Evolutionary conservation across 2,329 filamentous ascomycete genomes (phyloP), one percentile per base, ranked within the genome.

Genomic region (Chrysoporthe cubensis): DNA sequence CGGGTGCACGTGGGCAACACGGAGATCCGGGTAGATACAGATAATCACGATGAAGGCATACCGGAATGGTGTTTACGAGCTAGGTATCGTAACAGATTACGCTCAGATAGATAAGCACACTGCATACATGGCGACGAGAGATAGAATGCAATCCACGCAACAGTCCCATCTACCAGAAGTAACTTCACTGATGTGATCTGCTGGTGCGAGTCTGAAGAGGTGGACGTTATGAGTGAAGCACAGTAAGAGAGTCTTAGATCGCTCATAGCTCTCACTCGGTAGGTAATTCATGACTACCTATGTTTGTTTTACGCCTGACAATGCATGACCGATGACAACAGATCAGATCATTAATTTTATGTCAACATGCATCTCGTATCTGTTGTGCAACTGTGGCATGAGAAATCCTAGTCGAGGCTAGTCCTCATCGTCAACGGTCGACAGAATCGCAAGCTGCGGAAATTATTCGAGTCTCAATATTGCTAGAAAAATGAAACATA

Each of bases 211-310:
- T n/a, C n/a, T 21, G n/a, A 50, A 26, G 9, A 5, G 5, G 16
- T 50, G n/a, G 7, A 44, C 4, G 9, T 14, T n/a, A 18, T 6
- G 5, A 48, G 44, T 48, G 44, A n/a, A 18, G 3, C 18, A 8
- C 5, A 48, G 4, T 8, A 48, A n/a, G 14, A 48, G 16, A 2
- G 18, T n/a, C n/a, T 7, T 48, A 48, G 18, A 48, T 6, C 18
- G 44, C 4, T 9, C 2, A 26, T 26, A 26, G 26, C 26, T 72
- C 1, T 68, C 75, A 9, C 67, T 74, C 42, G 68, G 72, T 50
- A 3, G 26, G 26, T 26, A 26, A 26, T 26, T 26, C 26, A 26
- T 26, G 26, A 26, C 26, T 26, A 26, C 26, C 26, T 26, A 26
- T 26, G 26, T 26, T 26, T 26, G 26, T 26, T 26, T 26, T 26